phyloP scores from a whole-genome alignment of 2,329 filamentous ascomycete species.

The Chaetomium sp. region DNA sequence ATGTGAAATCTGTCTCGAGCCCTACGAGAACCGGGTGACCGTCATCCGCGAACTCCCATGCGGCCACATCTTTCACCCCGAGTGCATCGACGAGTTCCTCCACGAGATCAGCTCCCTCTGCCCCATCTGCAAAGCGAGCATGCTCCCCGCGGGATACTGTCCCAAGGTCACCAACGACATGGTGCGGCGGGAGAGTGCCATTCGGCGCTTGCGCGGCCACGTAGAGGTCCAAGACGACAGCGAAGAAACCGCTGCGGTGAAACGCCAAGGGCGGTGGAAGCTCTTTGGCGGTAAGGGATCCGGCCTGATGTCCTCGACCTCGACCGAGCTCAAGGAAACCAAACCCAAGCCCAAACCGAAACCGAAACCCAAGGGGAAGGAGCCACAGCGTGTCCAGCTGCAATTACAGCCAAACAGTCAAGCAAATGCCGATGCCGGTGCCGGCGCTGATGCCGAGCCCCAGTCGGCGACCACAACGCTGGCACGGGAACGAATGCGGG shows the following conservation, averaged over 20 bases:
- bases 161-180: conserved; percentile 79
- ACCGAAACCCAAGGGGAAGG: neutral
- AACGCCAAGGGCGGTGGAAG: conserved; percentile 31
- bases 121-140: conserved; percentile 84
- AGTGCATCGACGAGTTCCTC: conserved; percentile 87
- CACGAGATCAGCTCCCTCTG: conserved; percentile 80
- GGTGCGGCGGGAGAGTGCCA: conserved; percentile 76
- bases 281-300: conserved; percentile 25
- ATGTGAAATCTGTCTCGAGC: conserved; percentile 88
- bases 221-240: conserved; percentile 48
- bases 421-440: neutral
- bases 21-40: conserved; percentile 69
- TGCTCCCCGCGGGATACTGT: conserved; percentile 69
- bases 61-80: conserved; percentile 88
- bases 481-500: conserved; percentile 37
- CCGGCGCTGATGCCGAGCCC: neutral
- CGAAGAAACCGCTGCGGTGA: conserved; percentile 29
- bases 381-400: neutral
- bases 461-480: conserved; percentile 20
- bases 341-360: conserved; percentile 6
- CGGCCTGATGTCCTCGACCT: conserved; percentile 20
- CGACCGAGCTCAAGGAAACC: conserved; percentile 29
- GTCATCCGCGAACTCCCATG: conserved; percentile 85
- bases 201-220: conserved; percentile 62
- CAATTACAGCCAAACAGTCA: conserved; percentile 2